Evolutionary conservation across 2,329 filamentous ascomycete genomes (phyloP), one percentile per base, ranked within the genome.

Genomic region (Penicillium decumbens): DNA sequence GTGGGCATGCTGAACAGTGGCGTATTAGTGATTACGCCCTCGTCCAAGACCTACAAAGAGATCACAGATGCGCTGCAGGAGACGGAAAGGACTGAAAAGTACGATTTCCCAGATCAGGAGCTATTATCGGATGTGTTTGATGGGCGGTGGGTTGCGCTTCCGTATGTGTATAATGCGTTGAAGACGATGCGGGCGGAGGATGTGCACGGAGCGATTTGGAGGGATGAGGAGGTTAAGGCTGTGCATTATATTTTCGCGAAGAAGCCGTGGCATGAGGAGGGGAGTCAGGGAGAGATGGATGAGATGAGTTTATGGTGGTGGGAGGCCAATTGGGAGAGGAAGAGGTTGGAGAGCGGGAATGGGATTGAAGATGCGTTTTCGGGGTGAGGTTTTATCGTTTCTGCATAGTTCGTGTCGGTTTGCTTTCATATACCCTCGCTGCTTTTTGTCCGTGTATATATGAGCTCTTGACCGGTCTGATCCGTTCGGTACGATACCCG

Each of bases 151-250:
- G 78, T 81, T 3, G 69, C 75, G 3, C 60, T 82, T 51, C 79
- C 80, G n/a, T 82, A 82, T 58, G 75, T 76, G n/a, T 82, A 82
- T 66, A 82, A 82, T 61, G 80, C 79, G 49, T 64, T 82, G 47
- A 81, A 81, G 71, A 80, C 79, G 40, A 51, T 82, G 65, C 66
- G 78, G 45, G 74, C 71, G 67, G 66, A 76, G 56, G 52, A 56
- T 9, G 51, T 56, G 45, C 51, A 56, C 41, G 51, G 44, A 27
- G 25, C 27, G 3, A 54, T 56, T 38, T 56, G 51, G 51, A 18
- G 33, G 37, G 54, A 54, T 45, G 25, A 32, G 8, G 45, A 51
- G 41, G 54, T 43, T 4, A 38, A 29, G 24, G 46, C 45, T 30
- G 51, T 56, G 20, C 54, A 56, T 49, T 56, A 50, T 49, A 56